These are phyloP conservation scores for Mycena kentingensis DNA, from an alignment of 768 basidiomycete genomes.

Conservation along the genomic window DNA sequence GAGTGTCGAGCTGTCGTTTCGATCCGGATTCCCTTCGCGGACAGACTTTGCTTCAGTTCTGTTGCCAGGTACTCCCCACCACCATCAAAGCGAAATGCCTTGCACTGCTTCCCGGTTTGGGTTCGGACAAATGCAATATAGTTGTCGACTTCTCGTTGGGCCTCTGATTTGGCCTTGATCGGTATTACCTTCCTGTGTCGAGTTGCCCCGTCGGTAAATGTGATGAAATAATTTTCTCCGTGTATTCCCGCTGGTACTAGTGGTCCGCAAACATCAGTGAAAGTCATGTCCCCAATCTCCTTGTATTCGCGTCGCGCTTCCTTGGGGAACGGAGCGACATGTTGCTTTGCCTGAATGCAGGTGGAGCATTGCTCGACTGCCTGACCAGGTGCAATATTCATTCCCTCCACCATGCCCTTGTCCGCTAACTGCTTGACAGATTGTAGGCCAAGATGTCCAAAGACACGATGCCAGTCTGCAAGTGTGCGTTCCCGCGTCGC, in stretches of 20 bases:
- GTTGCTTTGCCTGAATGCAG: constrained; percentile 29
- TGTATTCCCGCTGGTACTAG: constrained; percentile 12
- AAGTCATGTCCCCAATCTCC: constrained; percentile 24
- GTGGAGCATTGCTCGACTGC: constrained; percentile 22
- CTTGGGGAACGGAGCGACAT: constrained; percentile 23
- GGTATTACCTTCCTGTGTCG: constrained; percentile 3
- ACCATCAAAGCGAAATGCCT: constrained; percentile 20
- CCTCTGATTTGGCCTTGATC: constrained; percentile 14
- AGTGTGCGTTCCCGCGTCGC: no score
- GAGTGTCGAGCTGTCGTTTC: constrained; percentile 29
- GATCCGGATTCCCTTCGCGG: constrained; percentile 23
- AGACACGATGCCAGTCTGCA: no score
- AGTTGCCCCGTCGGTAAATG: constrained; percentile 18
- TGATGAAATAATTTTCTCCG: constrained; percentile 17
- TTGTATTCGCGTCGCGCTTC: constrained; percentile 18
- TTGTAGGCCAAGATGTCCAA: constrained; percentile 27
- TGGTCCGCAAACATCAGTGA: constrained; percentile 27
- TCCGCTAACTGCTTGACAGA: constrained; percentile 21
- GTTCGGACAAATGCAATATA: constrained; percentile 4
- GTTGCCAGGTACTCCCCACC: constrained; percentile 20
- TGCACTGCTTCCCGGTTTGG: background rate
- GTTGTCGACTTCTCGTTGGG: background rate
- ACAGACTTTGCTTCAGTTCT: constrained; percentile 18
- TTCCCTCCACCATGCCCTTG: constrained; percentile 26
- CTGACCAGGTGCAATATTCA: constrained; percentile 17